These are phyloP conservation scores for Zasmidium angulare DNA, from an alignment of 2,329 filamentous ascomycete species.

Conservation along the genomic window DNA sequence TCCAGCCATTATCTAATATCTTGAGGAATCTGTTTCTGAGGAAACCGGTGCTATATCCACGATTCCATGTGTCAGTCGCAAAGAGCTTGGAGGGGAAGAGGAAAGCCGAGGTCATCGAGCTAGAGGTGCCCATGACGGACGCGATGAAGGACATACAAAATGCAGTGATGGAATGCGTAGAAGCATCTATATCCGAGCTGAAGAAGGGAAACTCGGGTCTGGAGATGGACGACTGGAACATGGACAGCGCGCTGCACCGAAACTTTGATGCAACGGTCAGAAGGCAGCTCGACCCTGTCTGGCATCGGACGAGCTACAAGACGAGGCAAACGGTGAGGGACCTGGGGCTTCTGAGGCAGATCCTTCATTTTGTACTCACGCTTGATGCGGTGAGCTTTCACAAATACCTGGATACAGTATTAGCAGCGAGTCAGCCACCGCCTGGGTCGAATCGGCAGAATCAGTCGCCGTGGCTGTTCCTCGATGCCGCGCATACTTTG, in stretches of 20 bases:
- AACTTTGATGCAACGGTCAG: conserved; percentile 89
- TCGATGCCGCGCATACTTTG: conserved; percentile 91
- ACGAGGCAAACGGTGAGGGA: conserved; percentile 94
- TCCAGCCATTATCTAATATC: conserved; percentile 83
- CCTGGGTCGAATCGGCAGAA: conserved; percentile 84
- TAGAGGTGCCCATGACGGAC: conserved; percentile 94
- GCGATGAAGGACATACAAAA: conserved; percentile 91
- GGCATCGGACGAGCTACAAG: conserved; percentile 94
- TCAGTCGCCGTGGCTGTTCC: conserved; percentile 92
- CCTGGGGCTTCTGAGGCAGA: conserved; percentile 74
- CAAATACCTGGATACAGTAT: conserved; percentile 89
- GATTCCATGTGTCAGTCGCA: conserved; percentile 89
- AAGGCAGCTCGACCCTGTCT: conserved; percentile 89
- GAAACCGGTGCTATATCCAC: conserved; percentile 86
- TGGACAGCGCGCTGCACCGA: conserved; percentile 87
- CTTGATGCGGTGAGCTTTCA: conserved; percentile 91
- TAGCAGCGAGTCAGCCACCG: conserved; percentile 84
- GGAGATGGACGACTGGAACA: conserved; percentile 95
- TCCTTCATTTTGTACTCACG: conserved; percentile 77
- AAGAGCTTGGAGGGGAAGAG: conserved; percentile 85
- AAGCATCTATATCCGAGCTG: conserved; percentile 88
- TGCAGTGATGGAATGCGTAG: conserved; percentile 92
- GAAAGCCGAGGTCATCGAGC: conserved; percentile 94
- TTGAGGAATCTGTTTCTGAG: conserved; percentile 89
- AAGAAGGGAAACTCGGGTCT: conserved; percentile 89